A percentile compares a stretch with the other conserved stretches of the same genome.
These are phyloP conservation scores for Phylloporus sp. DNA, from an alignment of 1,284 basidiomycete genomes.

Conservation along the genomic window DNA sequence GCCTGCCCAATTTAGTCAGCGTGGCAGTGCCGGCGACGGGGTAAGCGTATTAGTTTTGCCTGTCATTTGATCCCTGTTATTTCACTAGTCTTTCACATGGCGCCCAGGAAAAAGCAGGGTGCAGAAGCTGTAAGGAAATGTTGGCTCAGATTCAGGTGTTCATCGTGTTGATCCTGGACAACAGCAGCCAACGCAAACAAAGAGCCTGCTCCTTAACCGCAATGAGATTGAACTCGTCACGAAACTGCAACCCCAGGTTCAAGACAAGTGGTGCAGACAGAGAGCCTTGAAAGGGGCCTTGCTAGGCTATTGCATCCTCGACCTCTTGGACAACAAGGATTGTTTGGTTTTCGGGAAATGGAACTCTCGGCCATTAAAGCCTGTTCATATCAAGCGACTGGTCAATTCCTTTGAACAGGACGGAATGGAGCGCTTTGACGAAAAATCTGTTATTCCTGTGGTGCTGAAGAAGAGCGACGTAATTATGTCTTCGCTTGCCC, in stretches of 20 bases:
- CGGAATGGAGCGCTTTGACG: slow-evolving; percentile 11
- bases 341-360: not conserved
- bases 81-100: too few relatives aligned
- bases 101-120: too few relatives aligned
- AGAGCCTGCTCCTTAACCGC: too few relatives aligned
- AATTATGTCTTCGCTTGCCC: not conserved
- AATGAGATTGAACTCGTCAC: too few relatives aligned
- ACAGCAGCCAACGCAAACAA: too few relatives aligned
- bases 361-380: not conserved
- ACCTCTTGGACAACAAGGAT: not conserved
- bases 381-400: not conserved
- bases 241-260: not conserved
- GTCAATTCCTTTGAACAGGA: not conserved
- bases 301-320: not conserved
- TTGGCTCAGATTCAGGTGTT: too few relatives aligned
- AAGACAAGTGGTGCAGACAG: not conserved
- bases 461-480: not conserved
- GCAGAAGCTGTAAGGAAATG: too few relatives aligned
- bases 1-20: too few relatives aligned
- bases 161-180: too few relatives aligned
- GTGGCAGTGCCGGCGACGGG: too few relatives aligned
- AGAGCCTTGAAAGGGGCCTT: not conserved
- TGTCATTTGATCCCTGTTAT: too few relatives aligned
- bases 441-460: slow-evolving; percentile 13
- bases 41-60: too few relatives aligned